Evolutionary conservation across 768 basidiomycete genomes (phyloP), one percentile per base, ranked within the genome.

Genomic region (Amanita molliuscula): DNA sequence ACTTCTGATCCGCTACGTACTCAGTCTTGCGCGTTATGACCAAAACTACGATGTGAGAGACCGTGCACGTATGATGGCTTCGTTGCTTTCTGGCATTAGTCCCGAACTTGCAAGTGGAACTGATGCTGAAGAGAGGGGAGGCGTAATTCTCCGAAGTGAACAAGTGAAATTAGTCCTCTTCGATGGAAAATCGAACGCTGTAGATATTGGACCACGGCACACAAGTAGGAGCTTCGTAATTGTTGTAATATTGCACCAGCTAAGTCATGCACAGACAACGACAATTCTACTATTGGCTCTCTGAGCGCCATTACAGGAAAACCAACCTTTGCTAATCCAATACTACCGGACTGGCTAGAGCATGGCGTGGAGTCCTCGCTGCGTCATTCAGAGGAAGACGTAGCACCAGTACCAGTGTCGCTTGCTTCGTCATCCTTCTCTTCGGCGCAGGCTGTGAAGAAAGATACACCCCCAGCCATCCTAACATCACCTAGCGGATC

Each of bases 31-130:
- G 2, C 76, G 86, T 50, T 98, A 94, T 65, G 96, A 99, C 65
- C 58, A 68, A 16, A 81, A 86, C 59, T 95, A 89, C 64, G 91
- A 96, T 58, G 84, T 98, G 29, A 77, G 96, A 28, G 96, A 98
- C 62, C 82, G 94, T 21, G 83, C 81, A 4, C 77, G 95, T 45
- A 84, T 92, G 76, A 63, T 96, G 23, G 67, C 72, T 15, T 76
- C 83, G 4, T 73, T 98, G 11, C 71, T 95, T 13, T 62, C 68
- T 2, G 82, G 88, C 29, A 58, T 79, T 6, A 61, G 61, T 46
- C 59, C 65, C 4, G 51, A 59, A 20, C 54, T 55, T 20, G 47
- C 64, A n/a, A 59, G 66, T 25, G 68, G 65, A 31, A 70, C 69
- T 11, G 64, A 62, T 9, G 11, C 61, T 15, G 78, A 77, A 49